Evolutionary conservation across 306 rosid genomes (phyloP).

Genomic region (Elaeagnus macrophylla): DNA sequence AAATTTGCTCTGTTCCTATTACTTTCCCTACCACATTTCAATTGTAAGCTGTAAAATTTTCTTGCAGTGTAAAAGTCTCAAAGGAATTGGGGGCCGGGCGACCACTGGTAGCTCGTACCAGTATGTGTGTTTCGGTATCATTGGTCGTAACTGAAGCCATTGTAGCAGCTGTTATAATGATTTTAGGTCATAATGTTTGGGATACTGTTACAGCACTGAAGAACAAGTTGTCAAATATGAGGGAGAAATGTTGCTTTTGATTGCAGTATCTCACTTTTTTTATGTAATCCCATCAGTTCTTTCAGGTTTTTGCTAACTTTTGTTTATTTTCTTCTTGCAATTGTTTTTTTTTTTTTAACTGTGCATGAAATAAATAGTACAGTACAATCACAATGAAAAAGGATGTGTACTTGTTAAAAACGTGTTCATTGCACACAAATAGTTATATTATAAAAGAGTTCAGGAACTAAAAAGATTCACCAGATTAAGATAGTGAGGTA

Average conservation of each 20-base stretch:
- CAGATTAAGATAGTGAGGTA: neutral
- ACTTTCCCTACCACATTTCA: neutral
- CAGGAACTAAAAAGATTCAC: neutral
- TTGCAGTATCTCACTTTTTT: conserved; percentile 31
- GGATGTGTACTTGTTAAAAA: too few species aligned
- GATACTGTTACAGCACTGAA: conserved; percentile 36
- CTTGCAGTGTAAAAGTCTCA: conserved; percentile 33
- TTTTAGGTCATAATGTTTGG: conserved; percentile 30
- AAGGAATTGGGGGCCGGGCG: conserved; percentile 38
- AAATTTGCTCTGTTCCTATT: neutral
- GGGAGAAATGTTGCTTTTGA: conserved; percentile 25
- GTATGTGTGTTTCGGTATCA: conserved; percentile 21
- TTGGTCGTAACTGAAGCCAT: conserved; percentile 26
- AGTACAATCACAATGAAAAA: neutral
- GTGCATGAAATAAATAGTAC: neutral
- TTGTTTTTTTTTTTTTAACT: neutral
- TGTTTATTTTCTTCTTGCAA: neutral
- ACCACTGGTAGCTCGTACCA: conserved; percentile 19
- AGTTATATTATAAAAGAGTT: too few species aligned
- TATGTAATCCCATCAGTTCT: conserved; percentile 38
- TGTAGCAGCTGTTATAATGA: conserved; percentile 15
- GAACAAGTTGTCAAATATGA: conserved; percentile 26
- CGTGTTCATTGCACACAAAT: too few species aligned
- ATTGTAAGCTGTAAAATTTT: neutral
- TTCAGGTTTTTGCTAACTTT: conserved; percentile 16